Evolutionary conservation across 805 yeast species (phyloP).

Genomic region (Myxozyma kluyveri): DNA sequence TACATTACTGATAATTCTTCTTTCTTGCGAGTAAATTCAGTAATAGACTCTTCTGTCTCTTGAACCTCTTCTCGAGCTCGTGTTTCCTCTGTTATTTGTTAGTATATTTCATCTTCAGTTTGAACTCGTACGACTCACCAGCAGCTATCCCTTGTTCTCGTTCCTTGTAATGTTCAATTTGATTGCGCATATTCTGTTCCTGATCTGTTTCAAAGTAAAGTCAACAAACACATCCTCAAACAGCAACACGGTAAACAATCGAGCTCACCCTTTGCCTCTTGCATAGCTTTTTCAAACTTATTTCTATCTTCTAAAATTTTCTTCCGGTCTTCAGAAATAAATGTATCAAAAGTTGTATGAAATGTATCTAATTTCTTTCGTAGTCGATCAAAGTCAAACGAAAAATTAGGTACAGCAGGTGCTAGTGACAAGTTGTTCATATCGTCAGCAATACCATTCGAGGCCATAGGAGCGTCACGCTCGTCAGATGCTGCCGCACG

Average conservation of each 20-base stretch:
- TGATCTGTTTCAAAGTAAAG: neutral
- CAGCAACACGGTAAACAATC: no score
- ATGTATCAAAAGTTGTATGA: constrained; percentile 41
- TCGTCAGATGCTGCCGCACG: neutral
- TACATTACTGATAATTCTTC: constrained; percentile 31
- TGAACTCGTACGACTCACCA: neutral
- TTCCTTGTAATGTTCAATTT: constrained; percentile 34
- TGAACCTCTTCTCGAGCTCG: constrained; percentile 33
- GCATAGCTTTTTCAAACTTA: constrained; percentile 25
- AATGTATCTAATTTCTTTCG: constrained; percentile 43
- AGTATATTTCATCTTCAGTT: neutral
- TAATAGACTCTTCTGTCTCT: constrained; percentile 33
- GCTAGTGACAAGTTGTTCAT: constrained; percentile 4
- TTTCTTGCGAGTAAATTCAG: constrained; percentile 30
- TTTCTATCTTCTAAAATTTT: constrained; percentile 28
- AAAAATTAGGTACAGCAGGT: constrained; percentile 31
- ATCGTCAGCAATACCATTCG: neutral
- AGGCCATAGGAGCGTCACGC: constrained; percentile 3
- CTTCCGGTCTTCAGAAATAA: constrained; percentile 39
- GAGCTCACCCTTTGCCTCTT: constrained; percentile 26
- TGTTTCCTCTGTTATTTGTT: constrained; percentile 16
- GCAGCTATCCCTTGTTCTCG: constrained; percentile 26
- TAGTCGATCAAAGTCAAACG: constrained; percentile 39
- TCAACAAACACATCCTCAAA: neutral
- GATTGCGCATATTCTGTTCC: constrained; percentile 34